Base-by-base conservation (phyloP, 768 basidiomycete species). In the Galerina sulciceps region DNA sequence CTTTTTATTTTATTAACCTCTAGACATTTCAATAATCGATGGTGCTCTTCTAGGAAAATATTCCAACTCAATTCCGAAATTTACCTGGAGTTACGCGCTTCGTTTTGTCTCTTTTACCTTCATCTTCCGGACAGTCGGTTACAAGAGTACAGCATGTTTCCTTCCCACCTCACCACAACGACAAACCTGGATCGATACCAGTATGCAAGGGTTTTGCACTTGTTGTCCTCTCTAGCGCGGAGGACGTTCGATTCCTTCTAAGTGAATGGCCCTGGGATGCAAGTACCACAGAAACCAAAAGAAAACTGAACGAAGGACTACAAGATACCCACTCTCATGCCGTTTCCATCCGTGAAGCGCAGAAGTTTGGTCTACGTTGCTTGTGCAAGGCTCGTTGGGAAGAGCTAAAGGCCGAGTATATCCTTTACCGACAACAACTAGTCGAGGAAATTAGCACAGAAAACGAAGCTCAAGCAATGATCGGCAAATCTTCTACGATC, bases 151-250 rank as follows among this genome's bases (percentile, higher is more conserved):
- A 93, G 66, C 61, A 69, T 37, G 75, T 94, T 41, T 60, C 71
- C 1, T 77, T 90, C 23, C 89, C 87, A 11, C 76, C 83, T 0
- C 89, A 92, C 64, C 82, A 87, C 67, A 79, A 82, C 47, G 89
- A 90, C 67, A 78, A 77, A 51, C 80, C 83, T 13, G 83, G 73
- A 2, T 79, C 81, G 22, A 63, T 73, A 13, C 84, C 88, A 2
- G 82, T 80, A 53, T 88, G 82, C 71, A 93, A 89, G 75, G 89
- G 89, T 1, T 93, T 93, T 60, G 90, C 90, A 0, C 81, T 94
- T 26, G 74, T 93, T 53, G 85, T 85, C 0, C 74, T 93, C 43
- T 69, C 76, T 2, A 57, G 71, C 4, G 36, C 67, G 1, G 69
- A 73, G 1, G 79, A 85, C 22, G 77, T 73, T 2, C 71, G 80